Base-by-base conservation (phyloP, 78 protist species). In the Dictyostelium intermedium region DNA sequence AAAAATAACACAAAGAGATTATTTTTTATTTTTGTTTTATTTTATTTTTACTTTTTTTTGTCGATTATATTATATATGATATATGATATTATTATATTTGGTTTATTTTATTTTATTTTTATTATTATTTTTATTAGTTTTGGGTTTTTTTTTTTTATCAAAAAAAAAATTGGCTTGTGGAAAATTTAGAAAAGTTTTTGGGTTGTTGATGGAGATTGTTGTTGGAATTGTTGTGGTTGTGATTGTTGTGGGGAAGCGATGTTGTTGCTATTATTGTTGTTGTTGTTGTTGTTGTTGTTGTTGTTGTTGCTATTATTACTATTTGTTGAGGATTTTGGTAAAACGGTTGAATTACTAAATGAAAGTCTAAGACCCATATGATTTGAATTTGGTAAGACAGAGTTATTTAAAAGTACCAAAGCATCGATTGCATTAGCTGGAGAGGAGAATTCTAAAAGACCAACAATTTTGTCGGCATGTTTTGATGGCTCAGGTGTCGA, bases 351-450 rank as follows among this genome's bases (percentile, higher is more conserved):
- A n/a, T 87, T 87, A 35, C 85, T 79, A 45, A 87, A 87, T 79
- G 93, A 87, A 18, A 87, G 80, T 77, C 85, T 83, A 25, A 87
- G n/a, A 23, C 37, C 47, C 25, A 47, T 77, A 27, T 86, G 84
- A 10, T 74, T 34, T 39, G 82, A 77, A 27, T 72, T 72, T 32
- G 84, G 81, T 20, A 74, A n/a, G 37, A 23, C 63, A 16, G 78
- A 41, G 72, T 92, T 92, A 81, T 92, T 92, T 66, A 43, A 91
- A 13, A 74, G 37, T 7, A 76, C 86, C 20, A 92, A 45, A n/a
- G 96, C 96, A 39, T 92, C 96, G 25, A 86, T 5, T 39, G 96
- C 96, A 45, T 87, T 60, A 23, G 53, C 8, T 18, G 37, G 73
- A 1, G 93, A 63, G 10, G 50, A 8, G 23, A 87, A 87, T 66